phyloP scores from a whole-genome alignment of 768 basidiomycete species.

The Suillus decipiens region DNA sequence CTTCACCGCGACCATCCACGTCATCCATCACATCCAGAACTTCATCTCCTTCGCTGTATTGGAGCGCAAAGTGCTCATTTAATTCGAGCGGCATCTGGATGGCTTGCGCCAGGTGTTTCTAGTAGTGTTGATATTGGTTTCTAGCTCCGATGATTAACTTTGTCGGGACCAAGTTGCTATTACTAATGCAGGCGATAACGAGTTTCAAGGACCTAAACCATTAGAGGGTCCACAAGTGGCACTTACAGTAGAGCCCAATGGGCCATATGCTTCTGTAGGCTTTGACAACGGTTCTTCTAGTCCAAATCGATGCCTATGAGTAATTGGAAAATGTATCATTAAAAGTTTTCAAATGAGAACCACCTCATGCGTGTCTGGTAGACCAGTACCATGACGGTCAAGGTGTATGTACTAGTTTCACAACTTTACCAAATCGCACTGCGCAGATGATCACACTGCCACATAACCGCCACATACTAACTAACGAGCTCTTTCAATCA shows the following conservation, averaged over 20 bases:
- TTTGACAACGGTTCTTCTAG: too few relatives aligned
- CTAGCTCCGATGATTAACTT: slow-evolving; percentile 73
- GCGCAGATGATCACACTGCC: too few relatives aligned
- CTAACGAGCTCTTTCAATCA: too few relatives aligned
- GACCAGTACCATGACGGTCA: too few relatives aligned
- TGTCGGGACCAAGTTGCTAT: slow-evolving; percentile 49
- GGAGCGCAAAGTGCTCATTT: slow-evolving; percentile 67
- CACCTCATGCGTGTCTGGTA: too few relatives aligned
- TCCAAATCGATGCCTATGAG: too few relatives aligned
- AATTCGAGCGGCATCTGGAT: slow-evolving; percentile 77
- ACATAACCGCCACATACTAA: too few relatives aligned
- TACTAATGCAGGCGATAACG: background rate
- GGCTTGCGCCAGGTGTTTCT: slow-evolving; percentile 62
- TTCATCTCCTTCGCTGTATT: slow-evolving; percentile 84
- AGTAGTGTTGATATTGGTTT: slow-evolving; percentile 74
- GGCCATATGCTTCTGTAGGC: too few relatives aligned
- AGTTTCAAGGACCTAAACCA: background rate
- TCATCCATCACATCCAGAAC: slow-evolving; percentile 87
- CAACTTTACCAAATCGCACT: too few relatives aligned
- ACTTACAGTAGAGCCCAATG: background rate
- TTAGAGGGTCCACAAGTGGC: background rate
- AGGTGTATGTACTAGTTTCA: too few relatives aligned
- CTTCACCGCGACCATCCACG: slow-evolving; percentile 88
- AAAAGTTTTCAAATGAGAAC: too few relatives aligned
- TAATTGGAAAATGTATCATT: too few relatives aligned